Evolutionary conservation across 2,329 filamentous ascomycete species (phyloP).

Genomic region (Paecilomyces fulvus): DNA sequence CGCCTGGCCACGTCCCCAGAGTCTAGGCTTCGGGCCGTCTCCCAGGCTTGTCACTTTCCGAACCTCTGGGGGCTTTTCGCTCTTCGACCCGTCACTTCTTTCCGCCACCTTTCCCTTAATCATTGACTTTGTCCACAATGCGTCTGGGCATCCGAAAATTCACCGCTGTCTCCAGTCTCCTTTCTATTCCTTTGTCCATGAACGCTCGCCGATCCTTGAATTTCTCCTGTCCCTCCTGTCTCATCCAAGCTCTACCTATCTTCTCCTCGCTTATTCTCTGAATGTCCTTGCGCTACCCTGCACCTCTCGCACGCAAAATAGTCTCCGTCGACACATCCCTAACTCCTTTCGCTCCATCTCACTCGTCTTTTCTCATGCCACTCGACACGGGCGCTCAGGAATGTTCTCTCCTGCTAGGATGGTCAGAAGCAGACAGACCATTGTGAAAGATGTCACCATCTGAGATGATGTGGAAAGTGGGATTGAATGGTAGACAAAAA

Average conservation of each 20-base stretch:
- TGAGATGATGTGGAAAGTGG: background rate
- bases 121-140: background rate
- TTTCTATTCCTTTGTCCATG: background rate
- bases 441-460: background rate
- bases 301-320: background rate
- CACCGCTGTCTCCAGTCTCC: background rate
- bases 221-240: background rate
- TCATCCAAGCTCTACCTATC: slow-evolving; percentile 1
- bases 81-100: background rate
- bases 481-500: background rate
- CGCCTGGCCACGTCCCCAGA: background rate
- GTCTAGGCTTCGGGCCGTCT: background rate
- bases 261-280: background rate
- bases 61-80: background rate
- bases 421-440: background rate
- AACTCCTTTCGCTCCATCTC: background rate
- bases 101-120: background rate
- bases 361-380: background rate
- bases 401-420: background rate
- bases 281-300: background rate
- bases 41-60: background rate
- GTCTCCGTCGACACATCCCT: background rate
- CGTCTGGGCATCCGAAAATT: background rate
- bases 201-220: background rate
- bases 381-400: background rate